These are phyloP conservation scores for Decorospora gaudefroyi DNA, from an alignment of 2,329 filamentous ascomycete genomes.

Conservation along the genomic window DNA sequence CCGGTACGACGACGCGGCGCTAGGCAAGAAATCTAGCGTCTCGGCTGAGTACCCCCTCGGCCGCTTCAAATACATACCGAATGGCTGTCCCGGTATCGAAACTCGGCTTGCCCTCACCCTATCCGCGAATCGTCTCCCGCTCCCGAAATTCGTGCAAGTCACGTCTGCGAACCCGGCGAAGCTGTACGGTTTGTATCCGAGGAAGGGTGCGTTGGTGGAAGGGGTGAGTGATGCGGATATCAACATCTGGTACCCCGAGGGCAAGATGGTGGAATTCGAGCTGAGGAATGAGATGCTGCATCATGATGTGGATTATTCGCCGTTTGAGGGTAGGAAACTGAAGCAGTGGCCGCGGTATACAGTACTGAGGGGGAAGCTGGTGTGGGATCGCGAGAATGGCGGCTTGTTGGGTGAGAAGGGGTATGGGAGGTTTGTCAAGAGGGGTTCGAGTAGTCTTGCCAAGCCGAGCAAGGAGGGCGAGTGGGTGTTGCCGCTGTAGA, in stretches of 20 bases:
- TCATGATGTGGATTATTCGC: constrained; percentile 66
- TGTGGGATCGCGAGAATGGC: constrained; percentile 61
- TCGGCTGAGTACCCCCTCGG: constrained; percentile 51
- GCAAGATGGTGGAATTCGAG: constrained; percentile 49
- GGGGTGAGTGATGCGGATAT: constrained; percentile 61
- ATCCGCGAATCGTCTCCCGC: constrained; percentile 46
- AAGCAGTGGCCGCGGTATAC: constrained; percentile 67
- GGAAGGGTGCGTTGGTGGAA: constrained; percentile 57
- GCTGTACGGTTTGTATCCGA: constrained; percentile 60
- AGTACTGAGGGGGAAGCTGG: constrained; percentile 61
- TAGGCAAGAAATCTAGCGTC: constrained; percentile 56
- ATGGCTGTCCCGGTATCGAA: constrained; percentile 63
- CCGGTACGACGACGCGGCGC: constrained; percentile 51
- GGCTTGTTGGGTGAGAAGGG: constrained; percentile 57
- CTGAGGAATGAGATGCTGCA: constrained; percentile 61
- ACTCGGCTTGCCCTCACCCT: constrained; percentile 59
- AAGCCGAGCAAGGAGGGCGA: constrained; percentile 33
- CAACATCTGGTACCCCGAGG: constrained; percentile 55
- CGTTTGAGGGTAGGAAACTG: constrained; percentile 62
- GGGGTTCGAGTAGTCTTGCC: constrained; percentile 49
- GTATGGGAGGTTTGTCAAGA: constrained; percentile 56
- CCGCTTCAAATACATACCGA: constrained; percentile 62
- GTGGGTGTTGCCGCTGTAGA: constrained; percentile 28
- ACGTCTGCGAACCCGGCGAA: constrained; percentile 61
- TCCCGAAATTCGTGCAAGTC: constrained; percentile 60